These are phyloP conservation scores for Penium margaritaceum DNA, from an alignment of 139 green algal species.

Conservation along the genomic window DNA sequence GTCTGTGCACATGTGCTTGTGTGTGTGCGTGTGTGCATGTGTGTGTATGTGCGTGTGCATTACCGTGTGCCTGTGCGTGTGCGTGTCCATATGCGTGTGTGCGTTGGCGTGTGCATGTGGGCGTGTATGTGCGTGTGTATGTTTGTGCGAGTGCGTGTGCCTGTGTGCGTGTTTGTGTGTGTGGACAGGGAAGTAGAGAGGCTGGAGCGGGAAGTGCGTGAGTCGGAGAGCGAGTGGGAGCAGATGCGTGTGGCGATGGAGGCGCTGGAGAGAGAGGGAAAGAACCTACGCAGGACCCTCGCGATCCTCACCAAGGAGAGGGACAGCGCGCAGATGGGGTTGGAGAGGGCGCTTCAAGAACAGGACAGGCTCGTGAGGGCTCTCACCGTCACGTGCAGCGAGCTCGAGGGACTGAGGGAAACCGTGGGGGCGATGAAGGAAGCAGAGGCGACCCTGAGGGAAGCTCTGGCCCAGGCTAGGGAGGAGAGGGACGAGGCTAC, in stretches of 20 bases:
- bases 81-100: not conserved
- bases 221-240: not conserved
- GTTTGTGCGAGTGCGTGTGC: too few relatives aligned
- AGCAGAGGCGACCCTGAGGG: not conserved
- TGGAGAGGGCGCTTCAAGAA: not conserved
- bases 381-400: slow-evolving; percentile 1
- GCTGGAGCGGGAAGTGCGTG: not conserved
- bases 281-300: not conserved
- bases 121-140: not conserved
- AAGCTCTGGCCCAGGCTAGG: too few relatives aligned
- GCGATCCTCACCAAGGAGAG: slow-evolving; percentile 4
- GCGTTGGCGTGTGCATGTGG: not conserved
- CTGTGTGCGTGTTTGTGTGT: too few relatives aligned
- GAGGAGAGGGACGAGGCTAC: not conserved
- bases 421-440: not conserved
- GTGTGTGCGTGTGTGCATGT: too few relatives aligned
- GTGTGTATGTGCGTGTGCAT: too few relatives aligned
- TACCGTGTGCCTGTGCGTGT: too few relatives aligned
- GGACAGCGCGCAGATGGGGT: not conserved
- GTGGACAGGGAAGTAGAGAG: not conserved
- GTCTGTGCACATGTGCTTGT: too few relatives aligned
- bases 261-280: not conserved
- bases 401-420: not conserved
- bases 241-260: slow-evolving; percentile 3
- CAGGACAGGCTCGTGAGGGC: slow-evolving; percentile 6